phyloP scores from a whole-genome alignment of 805 yeast genomes.

The Komagataella phaffii region DNA sequence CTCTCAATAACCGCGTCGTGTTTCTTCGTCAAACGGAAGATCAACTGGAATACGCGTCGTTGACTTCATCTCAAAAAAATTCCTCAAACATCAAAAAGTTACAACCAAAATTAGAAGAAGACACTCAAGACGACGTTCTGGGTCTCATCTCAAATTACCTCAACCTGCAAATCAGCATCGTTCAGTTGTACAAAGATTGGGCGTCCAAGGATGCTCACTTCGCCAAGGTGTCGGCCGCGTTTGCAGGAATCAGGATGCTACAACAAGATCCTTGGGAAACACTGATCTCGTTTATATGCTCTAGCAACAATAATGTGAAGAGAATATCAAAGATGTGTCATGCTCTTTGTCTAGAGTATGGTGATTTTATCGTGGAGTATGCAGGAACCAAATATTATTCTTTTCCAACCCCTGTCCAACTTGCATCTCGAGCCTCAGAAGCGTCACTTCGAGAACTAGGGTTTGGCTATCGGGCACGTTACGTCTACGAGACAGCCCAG shows the following conservation, averaged over 20 bases:
- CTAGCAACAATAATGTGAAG: slow-evolving; percentile 91
- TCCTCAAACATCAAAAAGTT: neutral
- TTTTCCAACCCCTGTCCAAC: slow-evolving; percentile 56
- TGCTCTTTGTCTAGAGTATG: slow-evolving; percentile 56
- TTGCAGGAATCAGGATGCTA: slow-evolving; percentile 69
- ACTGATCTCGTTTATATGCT: slow-evolving; percentile 78
- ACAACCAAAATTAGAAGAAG: slow-evolving; percentile 13
- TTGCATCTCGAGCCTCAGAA: slow-evolving; percentile 22
- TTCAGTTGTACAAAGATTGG: slow-evolving; percentile 51
- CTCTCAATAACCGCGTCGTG: slow-evolving; percentile 44
- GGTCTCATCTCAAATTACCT: slow-evolving; percentile 55
- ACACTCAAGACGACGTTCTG: slow-evolving; percentile 10
- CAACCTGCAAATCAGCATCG: slow-evolving; percentile 43
- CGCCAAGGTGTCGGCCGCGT: slow-evolving; percentile 19
- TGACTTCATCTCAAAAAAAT: slow-evolving; percentile 14
- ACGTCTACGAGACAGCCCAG: slow-evolving; percentile 64
- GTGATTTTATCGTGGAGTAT: slow-evolving; percentile 38
- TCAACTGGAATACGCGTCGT: slow-evolving; percentile 36
- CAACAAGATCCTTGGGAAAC: slow-evolving; percentile 98
- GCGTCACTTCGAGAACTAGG: slow-evolving; percentile 32
- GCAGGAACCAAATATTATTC: slow-evolving; percentile 47
- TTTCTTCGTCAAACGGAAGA: slow-evolving; percentile 47
- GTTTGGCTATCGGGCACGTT: slow-evolving; percentile 91
- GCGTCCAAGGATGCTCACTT: slow-evolving; percentile 36
- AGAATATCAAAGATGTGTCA: slow-evolving; percentile 91